Evolutionary conservation across 805 yeast species (phyloP), one percentile per base, ranked within the genome.

Genomic region (Yamadazyma sp.): DNA sequence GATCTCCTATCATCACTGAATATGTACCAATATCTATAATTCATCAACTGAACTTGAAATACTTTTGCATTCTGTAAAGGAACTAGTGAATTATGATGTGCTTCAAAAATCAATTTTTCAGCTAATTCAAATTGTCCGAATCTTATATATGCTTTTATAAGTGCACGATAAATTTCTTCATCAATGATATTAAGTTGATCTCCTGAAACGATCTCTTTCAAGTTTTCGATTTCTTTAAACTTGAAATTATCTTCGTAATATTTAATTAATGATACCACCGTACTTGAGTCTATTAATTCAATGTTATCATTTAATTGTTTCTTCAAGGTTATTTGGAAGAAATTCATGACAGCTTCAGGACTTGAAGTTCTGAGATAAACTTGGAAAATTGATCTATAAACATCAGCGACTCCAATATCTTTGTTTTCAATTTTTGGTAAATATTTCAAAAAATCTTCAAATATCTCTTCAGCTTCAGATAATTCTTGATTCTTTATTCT

Each of bases 401-500:
- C 42, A 56, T 43, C 35, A 7, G 56, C 57, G 45, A 58, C 35
- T 19, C 30, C 36, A 21, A 45, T 19, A 32, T 46, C 50, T 47
- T 60, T 27, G 44, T 36, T 18, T 39, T 3, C 13, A 15, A 22
- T 31, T 22, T 18, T 10, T 4, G 33, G 21, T 5, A 21, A 12
- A 8, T 31, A 31, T 1, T 23, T 14, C 4, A 62, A 37, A 35
- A 58, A 62, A 20, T 55, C 53, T 8, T 60, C 49, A 22, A 60
- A 55, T 32, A 53, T 38, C 2, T 43, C 40, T 39, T 59, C 43
- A 35, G 72, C 55, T 11, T 60, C 55, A 4, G 50, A 47, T 7
- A 62, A 33, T 33, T 75, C 69, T 20, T 53, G 60, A 5, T 60
- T 49, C 16, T 53, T 55, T 10, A 70, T 45, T 27, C 67, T 55